These are phyloP conservation scores for Saccharata proteae DNA, from an alignment of 2,329 filamentous ascomycete genomes.

Conservation along the genomic window DNA sequence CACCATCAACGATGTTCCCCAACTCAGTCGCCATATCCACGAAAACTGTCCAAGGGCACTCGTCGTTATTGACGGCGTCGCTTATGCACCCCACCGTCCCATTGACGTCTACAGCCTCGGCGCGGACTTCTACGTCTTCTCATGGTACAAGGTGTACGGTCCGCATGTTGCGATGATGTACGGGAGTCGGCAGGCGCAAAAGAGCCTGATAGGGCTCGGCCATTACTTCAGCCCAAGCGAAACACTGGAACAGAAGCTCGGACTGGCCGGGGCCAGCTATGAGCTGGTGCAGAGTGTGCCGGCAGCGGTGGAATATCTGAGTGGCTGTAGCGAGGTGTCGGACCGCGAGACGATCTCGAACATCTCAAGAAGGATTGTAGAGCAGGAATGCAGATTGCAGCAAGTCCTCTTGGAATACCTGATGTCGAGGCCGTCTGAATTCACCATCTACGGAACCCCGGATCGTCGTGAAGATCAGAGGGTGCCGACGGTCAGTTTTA, in stretches of 20 bases:
- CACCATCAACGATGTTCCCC: slow-evolving; percentile 51
- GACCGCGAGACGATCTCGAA: slow-evolving; percentile 16
- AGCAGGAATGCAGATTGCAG: slow-evolving; percentile 51
- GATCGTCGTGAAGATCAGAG: slow-evolving; percentile 36
- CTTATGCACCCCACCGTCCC: slow-evolving; percentile 60
- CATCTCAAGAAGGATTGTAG: slow-evolving; percentile 40
- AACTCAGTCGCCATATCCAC: slow-evolving; percentile 44
- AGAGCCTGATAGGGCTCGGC: slow-evolving; percentile 42
- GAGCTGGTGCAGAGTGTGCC: slow-evolving; percentile 56
- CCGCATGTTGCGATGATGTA: slow-evolving; percentile 65
- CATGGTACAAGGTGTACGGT: slow-evolving; percentile 70
- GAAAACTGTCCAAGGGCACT: slow-evolving; percentile 40
- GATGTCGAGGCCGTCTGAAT: slow-evolving; percentile 35
- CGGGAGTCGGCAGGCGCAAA: slow-evolving; percentile 45
- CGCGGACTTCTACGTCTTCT: slow-evolving; percentile 67
- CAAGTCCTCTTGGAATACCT: slow-evolving; percentile 48
- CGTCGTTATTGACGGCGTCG: slow-evolving; percentile 63
- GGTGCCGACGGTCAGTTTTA: slow-evolving; percentile 57
- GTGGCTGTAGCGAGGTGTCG: too few relatives aligned
- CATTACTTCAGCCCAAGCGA: slow-evolving; percentile 56
- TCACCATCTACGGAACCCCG: slow-evolving; percentile 46
- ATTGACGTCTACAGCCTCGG: slow-evolving; percentile 57
- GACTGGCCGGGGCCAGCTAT: slow-evolving; percentile 57
- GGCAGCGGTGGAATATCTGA: slow-evolving; percentile 49
- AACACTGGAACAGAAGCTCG: slow-evolving; percentile 55